These are phyloP conservation scores for Hymenoscyphus linearis DNA, from an alignment of 2,329 filamentous ascomycete genomes.

Conservation along the genomic window DNA sequence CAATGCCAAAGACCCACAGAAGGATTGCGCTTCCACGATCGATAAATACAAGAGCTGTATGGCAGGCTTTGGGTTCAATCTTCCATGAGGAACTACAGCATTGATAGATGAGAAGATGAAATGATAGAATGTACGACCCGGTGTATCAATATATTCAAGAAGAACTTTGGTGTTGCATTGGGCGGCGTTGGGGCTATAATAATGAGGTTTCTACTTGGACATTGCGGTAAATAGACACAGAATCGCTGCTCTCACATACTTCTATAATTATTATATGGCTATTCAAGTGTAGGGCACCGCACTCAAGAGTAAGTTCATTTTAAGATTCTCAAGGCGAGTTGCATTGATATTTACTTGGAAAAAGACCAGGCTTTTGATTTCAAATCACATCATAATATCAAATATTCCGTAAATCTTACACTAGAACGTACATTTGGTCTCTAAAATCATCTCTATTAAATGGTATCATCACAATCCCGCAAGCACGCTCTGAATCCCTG, in stretches of 20 bases:
- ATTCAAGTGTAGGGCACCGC: background rate
- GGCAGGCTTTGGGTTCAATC: conserved; percentile 84
- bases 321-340: background rate
- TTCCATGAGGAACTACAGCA: conserved; percentile 24
- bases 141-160: conserved; percentile 4
- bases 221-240: conserved; percentile 5
- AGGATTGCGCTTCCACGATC: conserved; percentile 78
- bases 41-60: conserved; percentile 87
- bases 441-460: conserved; percentile 2
- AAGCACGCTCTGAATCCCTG: conserved; percentile 78
- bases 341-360: background rate
- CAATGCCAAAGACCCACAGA: conserved; percentile 71
- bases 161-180: conserved; percentile 20
- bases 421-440: background rate
- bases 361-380: background rate
- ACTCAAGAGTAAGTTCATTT: background rate
- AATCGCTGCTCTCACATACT: conserved; percentile 22
- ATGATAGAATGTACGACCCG: conserved; percentile 5
- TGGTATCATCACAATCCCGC: conserved; percentile 37
- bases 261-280: background rate
- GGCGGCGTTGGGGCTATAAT: conserved; percentile 20
- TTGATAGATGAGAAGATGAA: background rate
- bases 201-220: conserved; percentile 5
- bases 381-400: background rate
- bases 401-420: background rate